Base-by-base conservation (phyloP, 164 flowering plant genomes). In the Tetrastigma voinierianum region DNA sequence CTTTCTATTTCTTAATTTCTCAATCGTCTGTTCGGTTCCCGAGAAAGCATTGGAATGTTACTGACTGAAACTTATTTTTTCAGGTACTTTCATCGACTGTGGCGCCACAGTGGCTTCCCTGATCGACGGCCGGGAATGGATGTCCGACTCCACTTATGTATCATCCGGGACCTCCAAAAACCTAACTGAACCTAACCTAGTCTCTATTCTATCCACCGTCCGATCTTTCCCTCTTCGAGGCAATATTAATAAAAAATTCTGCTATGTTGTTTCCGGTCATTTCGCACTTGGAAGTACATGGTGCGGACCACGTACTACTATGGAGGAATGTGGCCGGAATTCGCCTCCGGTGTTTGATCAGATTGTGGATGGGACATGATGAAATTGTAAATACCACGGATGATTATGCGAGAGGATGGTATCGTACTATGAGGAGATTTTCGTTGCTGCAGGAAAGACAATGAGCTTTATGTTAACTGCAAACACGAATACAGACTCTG, bases 301-400 rank as follows among this genome's bases (percentile, higher is more conserved):
- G 76, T 95, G 18, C 71, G 99, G 64, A 88, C 96, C 1, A 90
- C 87, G 10, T 95, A 87, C 70, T 95, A 75, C 78, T 90, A 92
- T 58, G 96, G 96, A 8, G 94, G 86, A 11, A 59, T 87, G 86
- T 49, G 93, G 89, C 52, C 45, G 4, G 7, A 67, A 59, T 10
- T 62, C 77, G 32, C 90, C 96, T 13, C 93, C 97, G 18, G 96
- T 91, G 17, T 92, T 92, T 56, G 96, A 91, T 65, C 97, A 89
- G 78, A 85, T 92, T 14, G 89, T 95, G 7, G 97, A 92, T 51
- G 97, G 97, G 57, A 89, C 97, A 0, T 17, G 88, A 3, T 95
- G 97, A 96, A 61, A 68, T 80, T 64, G 98, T 95, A 64, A 90
- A 95, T 58, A 95, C 98, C 1, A 87, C 97, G 0, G 84, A 71